These are phyloP conservation scores for Cadophora sp. DNA, from an alignment of 2,329 filamentous ascomycete genomes.

Conservation along the genomic window DNA sequence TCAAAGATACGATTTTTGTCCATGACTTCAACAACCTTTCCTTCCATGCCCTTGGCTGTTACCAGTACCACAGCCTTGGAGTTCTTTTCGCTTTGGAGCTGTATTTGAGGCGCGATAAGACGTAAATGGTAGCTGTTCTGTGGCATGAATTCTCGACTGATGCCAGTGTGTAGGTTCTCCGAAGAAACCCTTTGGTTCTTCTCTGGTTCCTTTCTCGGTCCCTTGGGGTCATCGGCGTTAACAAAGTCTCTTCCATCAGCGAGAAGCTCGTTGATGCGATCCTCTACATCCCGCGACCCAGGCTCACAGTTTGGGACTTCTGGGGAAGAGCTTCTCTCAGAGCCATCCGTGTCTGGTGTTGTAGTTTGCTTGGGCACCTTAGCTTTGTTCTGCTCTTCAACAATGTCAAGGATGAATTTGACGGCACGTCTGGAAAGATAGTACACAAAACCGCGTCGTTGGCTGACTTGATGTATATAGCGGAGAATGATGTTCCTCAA, in stretches of 20 bases:
- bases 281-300: constrained; percentile 72
- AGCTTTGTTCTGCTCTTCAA: constrained; percentile 85
- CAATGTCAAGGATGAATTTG: constrained; percentile 97
- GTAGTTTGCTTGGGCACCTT: constrained; percentile 42
- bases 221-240: constrained; percentile 62
- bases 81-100: constrained; percentile 98
- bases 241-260: constrained; percentile 86
- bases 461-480: constrained; percentile 97
- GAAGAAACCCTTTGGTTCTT: constrained; percentile 52
- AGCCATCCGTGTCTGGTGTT: constrained; percentile 43
- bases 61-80: constrained; percentile 96
- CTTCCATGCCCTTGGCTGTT: constrained; percentile 95
- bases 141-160: constrained; percentile 85
- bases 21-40: constrained; percentile 98
- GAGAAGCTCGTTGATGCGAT: constrained; percentile 84
- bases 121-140: constrained; percentile 95
- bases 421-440: constrained; percentile 95
- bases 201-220: constrained; percentile 13
- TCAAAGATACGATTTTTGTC: constrained; percentile 93
- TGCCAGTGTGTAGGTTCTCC: constrained; percentile 73
- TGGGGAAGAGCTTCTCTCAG: constrained; percentile 38
- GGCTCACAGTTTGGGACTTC: constrained; percentile 25
- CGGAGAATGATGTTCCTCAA: constrained; percentile 94
- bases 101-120: constrained; percentile 95
- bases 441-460: constrained; percentile 94